Conservation (phyloP, 805 yeast species). For the Kodamaea kakaduensis region DNA sequence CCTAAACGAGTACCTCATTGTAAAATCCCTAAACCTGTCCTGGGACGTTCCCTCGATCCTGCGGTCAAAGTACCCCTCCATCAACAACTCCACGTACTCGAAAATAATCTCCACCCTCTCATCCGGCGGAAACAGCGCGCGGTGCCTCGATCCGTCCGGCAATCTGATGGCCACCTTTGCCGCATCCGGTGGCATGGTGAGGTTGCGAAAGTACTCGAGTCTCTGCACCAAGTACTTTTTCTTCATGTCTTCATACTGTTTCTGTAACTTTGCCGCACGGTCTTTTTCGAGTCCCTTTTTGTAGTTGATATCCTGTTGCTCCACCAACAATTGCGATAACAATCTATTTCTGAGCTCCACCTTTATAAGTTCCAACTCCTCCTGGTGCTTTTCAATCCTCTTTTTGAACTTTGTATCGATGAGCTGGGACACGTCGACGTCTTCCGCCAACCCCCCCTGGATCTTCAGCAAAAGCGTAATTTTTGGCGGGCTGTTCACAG, state of each 20-base stretch:
- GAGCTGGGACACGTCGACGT: conserved; percentile 29
- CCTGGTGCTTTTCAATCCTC: conserved; percentile 55
- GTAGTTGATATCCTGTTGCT: conserved; percentile 76
- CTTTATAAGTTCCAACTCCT: conserved; percentile 56
- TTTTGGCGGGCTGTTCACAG: conserved; percentile 49
- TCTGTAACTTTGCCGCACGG: conserved; percentile 42
- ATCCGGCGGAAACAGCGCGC: conserved; percentile 29
- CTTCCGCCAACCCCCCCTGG: conserved; percentile 55
- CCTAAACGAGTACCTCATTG: conserved; percentile 27
- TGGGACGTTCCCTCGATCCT: conserved; percentile 19
- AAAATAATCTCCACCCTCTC: conserved; percentile 29
- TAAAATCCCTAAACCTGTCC: conserved; percentile 21
- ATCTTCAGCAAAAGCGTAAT: conserved; percentile 58
- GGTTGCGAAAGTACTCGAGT: conserved; percentile 25
- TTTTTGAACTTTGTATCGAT: conserved; percentile 39
- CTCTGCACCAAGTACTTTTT: conserved; percentile 35
- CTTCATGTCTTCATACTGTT: conserved; percentile 26
- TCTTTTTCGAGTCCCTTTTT: conserved; percentile 68
- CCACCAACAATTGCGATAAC: conserved; percentile 52
- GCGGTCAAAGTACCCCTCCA: conserved; percentile 39
- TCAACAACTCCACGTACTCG: conserved; percentile 30
- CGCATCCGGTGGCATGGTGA: conserved; percentile 13
- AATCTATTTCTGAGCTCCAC: conserved; percentile 60
- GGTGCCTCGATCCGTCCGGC: conserved; percentile 56
- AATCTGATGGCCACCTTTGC: conserved; percentile 72